A percentile compares a stretch with the other conserved stretches of the same genome.
phyloP scores from a whole-genome alignment of 371 early-diverging fungal species.

The Apophysomyces sp. region DNA sequence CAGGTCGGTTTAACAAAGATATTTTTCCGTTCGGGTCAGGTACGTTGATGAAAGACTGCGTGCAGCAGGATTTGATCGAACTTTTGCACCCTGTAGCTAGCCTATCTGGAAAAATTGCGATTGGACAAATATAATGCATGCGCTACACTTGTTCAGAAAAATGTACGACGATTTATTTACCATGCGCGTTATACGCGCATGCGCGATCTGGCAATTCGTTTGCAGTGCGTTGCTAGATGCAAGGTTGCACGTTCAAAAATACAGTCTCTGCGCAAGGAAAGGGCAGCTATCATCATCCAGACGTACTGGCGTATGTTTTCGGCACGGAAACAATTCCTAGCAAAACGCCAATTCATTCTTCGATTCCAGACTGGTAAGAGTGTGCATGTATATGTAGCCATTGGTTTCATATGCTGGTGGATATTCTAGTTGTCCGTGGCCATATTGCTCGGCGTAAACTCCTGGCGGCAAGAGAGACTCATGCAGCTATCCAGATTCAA shows the following conservation, averaged over 20 bases:
- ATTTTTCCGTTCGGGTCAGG: slow-evolving; percentile 95
- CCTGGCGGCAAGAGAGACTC: slow-evolving; percentile 42
- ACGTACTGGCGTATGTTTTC: slow-evolving; percentile 62
- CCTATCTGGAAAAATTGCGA: slow-evolving; percentile 88
- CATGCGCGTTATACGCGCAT: slow-evolving; percentile 64
- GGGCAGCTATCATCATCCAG: slow-evolving; percentile 80
- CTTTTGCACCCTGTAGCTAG: slow-evolving; percentile 50
- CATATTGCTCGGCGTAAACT: slow-evolving; percentile 50
- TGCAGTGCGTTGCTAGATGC: slow-evolving; percentile 67
- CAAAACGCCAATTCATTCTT: slow-evolving; percentile 26
- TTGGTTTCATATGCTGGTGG: neutral
- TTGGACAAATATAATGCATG: slow-evolving; percentile 75
- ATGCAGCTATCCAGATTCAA: slow-evolving; percentile 80
- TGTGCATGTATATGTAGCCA: neutral
- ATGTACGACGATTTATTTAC: slow-evolving; percentile 74
- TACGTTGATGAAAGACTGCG: neutral
- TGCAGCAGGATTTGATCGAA: neutral
- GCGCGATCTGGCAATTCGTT: slow-evolving; percentile 47
- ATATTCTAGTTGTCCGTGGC: slow-evolving; percentile 42
- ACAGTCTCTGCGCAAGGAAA: slow-evolving; percentile 56
- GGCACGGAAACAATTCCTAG: slow-evolving; percentile 57
- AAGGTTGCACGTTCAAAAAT: slow-evolving; percentile 54
- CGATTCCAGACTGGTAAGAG: slow-evolving; percentile 40
- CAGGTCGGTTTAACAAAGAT: slow-evolving; percentile 96
- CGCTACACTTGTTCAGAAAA: slow-evolving; percentile 88